These are phyloP conservation scores for Pseudogymnoascus sp. DNA, from an alignment of 2,329 filamentous ascomycete genomes.

Conservation along the genomic window DNA sequence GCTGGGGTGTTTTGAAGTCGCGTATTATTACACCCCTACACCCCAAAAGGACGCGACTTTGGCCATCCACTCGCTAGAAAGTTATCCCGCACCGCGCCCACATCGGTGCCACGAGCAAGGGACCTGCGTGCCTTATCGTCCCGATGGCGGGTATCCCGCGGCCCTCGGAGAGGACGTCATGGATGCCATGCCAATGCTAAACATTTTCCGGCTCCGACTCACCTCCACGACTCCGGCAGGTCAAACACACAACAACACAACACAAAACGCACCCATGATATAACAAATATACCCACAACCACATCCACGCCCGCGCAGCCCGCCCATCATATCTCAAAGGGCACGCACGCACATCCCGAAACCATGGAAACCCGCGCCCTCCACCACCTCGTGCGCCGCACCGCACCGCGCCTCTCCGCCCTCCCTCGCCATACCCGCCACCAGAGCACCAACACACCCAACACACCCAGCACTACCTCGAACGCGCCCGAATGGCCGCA, in stretches of 20 bases:
- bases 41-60: conserved; percentile 16
- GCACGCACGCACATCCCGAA: background rate
- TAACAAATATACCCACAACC: background rate
- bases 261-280: background rate
- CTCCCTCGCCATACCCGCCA: background rate
- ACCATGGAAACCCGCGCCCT: background rate
- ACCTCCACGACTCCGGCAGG: background rate
- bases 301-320: background rate
- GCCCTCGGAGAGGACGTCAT: background rate
- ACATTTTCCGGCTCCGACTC: background rate
- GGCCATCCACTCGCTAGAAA: background rate
- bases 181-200: background rate
- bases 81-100: background rate
- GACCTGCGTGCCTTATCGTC: background rate
- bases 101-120: background rate
- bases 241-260: background rate
- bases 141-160: background rate
- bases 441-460: background rate
- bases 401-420: background rate
- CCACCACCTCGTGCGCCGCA: background rate
- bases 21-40: conserved; percentile 12
- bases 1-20: conserved; percentile 14
- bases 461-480: background rate
- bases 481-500: conserved; percentile 15
- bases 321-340: background rate